Percentiles rank a stretch among this genome's conserved stretches.
phyloP scores from a whole-genome alignment of 257 asterid genomes.

The Primulina eburnea region DNA sequence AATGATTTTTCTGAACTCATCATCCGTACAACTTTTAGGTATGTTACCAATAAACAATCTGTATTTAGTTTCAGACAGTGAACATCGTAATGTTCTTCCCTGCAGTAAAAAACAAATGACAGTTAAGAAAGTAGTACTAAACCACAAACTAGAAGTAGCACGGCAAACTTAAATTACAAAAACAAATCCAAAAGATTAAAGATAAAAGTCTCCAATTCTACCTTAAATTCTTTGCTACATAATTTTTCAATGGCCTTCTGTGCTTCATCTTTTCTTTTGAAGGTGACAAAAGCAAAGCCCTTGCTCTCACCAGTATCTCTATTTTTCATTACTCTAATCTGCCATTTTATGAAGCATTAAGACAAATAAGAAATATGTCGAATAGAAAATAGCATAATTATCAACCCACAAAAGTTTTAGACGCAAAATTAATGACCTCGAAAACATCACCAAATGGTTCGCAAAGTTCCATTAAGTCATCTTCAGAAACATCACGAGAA shows the following conservation, averaged over 20 bases:
- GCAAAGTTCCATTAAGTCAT: constrained; percentile 75
- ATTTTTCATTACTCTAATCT: constrained; percentile 84
- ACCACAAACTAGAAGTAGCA: constrained; percentile 15
- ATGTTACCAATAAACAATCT: constrained; percentile 86
- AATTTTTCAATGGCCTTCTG: constrained; percentile 83
- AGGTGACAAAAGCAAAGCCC: constrained; percentile 96
- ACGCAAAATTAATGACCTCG: constrained; percentile 51
- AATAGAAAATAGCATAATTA: constrained; percentile 17
- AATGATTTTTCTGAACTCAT: constrained; percentile 64
- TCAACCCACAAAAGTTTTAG: neutral
- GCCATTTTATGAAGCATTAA: constrained; percentile 38
- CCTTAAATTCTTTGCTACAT: constrained; percentile 88
- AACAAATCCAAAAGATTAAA: neutral
- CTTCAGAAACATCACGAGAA: constrained; percentile 75
- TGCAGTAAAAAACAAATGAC: constrained; percentile 38
- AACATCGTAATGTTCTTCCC: constrained; percentile 87
- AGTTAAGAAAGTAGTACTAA: constrained; percentile 11
- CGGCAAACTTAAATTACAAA: constrained; percentile 1
- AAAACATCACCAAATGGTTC: constrained; percentile 70
- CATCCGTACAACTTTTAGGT: constrained; percentile 82
- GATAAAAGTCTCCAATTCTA: constrained; percentile 25
- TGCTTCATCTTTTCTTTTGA: constrained; percentile 69
- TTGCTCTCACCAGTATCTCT: constrained; percentile 95
- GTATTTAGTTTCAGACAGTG: constrained; percentile 82
- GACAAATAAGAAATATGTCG: neutral